These are phyloP conservation scores for Roridomyces roridus DNA, from an alignment of 768 basidiomycete genomes.

Conservation along the genomic window DNA sequence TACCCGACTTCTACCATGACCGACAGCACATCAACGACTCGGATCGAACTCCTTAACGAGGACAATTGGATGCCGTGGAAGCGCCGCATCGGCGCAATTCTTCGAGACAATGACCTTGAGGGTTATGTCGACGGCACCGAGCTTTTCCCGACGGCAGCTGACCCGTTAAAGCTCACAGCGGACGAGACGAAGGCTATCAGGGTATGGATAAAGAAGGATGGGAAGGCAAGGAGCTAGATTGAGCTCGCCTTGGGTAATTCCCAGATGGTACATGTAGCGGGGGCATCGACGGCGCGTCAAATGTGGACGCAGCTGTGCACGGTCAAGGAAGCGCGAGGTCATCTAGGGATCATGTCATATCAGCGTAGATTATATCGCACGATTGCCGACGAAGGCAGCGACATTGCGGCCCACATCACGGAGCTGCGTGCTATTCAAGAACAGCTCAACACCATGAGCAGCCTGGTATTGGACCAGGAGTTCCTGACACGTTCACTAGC, in stretches of 20 bases:
- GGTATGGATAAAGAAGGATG: neutral
- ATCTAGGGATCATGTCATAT: too few species aligned
- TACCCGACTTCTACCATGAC: slow-evolving; percentile 11
- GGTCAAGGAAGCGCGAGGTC: slow-evolving; percentile 12
- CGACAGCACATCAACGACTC: slow-evolving; percentile 7
- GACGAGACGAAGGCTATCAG: too few species aligned
- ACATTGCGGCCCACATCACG: too few species aligned
- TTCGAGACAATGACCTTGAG: slow-evolving; percentile 17
- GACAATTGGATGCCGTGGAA: slow-evolving; percentile 8
- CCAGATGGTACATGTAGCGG: slow-evolving; percentile 16
- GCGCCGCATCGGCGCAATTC: slow-evolving; percentile 8
- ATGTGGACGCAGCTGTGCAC: slow-evolving; percentile 9
- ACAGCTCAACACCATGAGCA: too few species aligned
- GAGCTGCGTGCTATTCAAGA: too few species aligned
- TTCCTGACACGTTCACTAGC: slow-evolving; percentile 17
- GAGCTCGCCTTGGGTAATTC: slow-evolving; percentile 8
- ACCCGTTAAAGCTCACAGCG: too few species aligned
- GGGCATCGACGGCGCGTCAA: neutral
- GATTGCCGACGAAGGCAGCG: too few species aligned
- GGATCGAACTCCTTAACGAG: slow-evolving; percentile 17
- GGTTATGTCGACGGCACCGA: slow-evolving; percentile 13
- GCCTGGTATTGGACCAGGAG: slow-evolving; percentile 13
- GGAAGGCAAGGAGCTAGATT: slow-evolving; percentile 14
- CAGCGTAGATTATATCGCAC: too few species aligned
- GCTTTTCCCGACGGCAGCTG: neutral